Percentiles rank a stretch among this genome's conserved stretches.
Evolutionary conservation across 208 protist genomes (phyloP).

Genomic region (Wallacemonas sp.): DNA sequence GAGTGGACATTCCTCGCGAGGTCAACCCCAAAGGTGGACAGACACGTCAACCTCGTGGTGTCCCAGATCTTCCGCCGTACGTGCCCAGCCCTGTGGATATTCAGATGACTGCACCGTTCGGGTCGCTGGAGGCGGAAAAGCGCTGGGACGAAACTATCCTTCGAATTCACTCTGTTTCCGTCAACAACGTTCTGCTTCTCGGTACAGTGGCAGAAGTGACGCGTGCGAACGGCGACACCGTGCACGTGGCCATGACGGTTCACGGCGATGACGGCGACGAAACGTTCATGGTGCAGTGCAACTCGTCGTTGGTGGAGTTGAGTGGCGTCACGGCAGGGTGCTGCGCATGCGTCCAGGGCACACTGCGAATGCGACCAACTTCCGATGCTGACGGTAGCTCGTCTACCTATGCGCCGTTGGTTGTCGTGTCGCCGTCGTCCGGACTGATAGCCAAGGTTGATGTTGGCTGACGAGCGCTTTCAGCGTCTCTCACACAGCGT

Average conservation of each 20-base stretch:
- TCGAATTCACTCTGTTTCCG: constrained; percentile 56
- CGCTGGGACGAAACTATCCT: constrained; percentile 75
- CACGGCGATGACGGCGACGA: constrained; percentile 18
- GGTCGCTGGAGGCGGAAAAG: constrained; percentile 14
- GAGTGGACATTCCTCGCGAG: constrained; percentile 35
- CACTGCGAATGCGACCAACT: constrained; percentile 23
- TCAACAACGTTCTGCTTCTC: constrained; percentile 70
- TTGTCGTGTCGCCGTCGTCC: constrained; percentile 48
- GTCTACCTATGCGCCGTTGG: constrained; percentile 37
- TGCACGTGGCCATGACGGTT: constrained; percentile 61
- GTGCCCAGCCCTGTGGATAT: constrained; percentile 89
- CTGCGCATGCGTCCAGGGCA: constrained; percentile 14
- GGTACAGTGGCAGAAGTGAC: constrained; percentile 46
- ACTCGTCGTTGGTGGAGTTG: constrained; percentile 12
- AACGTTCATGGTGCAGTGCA: constrained; percentile 57
- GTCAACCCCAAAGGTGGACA: not conserved
- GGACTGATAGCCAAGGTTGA: constrained; percentile 38
- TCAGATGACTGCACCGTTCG: constrained; percentile 78
- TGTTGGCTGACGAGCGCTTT: too few relatives aligned
- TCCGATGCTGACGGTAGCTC: constrained; percentile 16
- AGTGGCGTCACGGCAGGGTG: not conserved
- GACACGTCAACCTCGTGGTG: constrained; percentile 7
- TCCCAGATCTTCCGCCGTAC: constrained; percentile 74
- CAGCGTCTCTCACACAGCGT: too few relatives aligned
- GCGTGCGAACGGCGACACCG: constrained; percentile 13